Base-by-base conservation (phyloP, 2,329 filamentous ascomycete species). In the Fusarium napiforme region DNA sequence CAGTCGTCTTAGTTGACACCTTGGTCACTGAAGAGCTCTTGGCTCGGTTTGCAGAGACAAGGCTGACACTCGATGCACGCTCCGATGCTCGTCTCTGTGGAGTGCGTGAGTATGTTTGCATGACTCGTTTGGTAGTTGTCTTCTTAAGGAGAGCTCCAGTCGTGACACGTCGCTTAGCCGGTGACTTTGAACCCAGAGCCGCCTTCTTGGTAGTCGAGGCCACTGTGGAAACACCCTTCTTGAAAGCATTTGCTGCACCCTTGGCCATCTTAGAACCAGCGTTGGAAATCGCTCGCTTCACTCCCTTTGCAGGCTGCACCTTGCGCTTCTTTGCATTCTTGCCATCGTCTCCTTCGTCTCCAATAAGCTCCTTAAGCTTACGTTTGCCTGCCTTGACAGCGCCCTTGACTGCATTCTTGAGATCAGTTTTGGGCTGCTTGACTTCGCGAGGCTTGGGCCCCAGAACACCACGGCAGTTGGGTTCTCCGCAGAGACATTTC, bases 381-480 rank as follows among this genome's bases (percentile, higher is more conserved):
- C 88, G 83, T 82, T 91, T 91, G 53, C 85, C 84, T 9, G 84
- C 83, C 77, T 86, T 88, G 59, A 84, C 79, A 4, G 80, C 81
- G 36, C 78, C 80, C 76, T 85, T 84, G 74, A 81, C 80, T 7
- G 75, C 77, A 30, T 79, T 81, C 75, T 84, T 84, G 55, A 83
- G 64, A 52, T 81, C 83, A 36, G 85, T 82, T 77, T 88, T 88
- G 43, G 84, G 79, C 1, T 82, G 79, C 79, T 88, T 90, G 60
- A 86, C 83, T 71, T 89, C 88, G 74, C 89, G 88, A 30, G 88
- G 86, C 78, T 89, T 89, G 12, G 90, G 90, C 0, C 90, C 90
- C 40, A 92, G 83, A 26, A 92, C 86, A 46, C 90, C 90, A 62
- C 90, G 88, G 80, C 90, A 92, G 81, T 92, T 92, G 42, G 84